These are phyloP conservation scores for Acanthamoeba quina DNA, from an alignment of 208 protist genomes.

Conservation along the genomic window DNA sequence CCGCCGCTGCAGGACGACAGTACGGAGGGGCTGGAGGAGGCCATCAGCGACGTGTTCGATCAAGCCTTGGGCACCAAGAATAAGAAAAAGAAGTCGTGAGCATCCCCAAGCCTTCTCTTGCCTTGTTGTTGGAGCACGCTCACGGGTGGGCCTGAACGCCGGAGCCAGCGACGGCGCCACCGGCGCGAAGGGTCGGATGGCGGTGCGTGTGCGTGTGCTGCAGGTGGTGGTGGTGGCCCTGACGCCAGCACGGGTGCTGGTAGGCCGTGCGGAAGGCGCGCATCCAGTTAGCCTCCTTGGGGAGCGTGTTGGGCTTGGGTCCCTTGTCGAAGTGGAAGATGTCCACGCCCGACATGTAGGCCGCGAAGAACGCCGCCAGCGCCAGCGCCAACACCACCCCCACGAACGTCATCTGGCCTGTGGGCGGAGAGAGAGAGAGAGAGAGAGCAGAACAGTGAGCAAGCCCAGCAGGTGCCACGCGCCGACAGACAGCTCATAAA, in stretches of 20 bases:
- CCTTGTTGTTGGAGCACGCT: not conserved
- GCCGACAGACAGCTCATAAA: too few relatives aligned
- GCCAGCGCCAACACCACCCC: not conserved
- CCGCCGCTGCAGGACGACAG: not conserved
- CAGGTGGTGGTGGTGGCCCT: not conserved
- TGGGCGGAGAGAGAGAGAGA: not conserved
- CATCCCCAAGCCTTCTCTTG: not conserved
- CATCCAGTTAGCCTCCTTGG: slow-evolving; percentile 23
- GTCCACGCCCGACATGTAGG: slow-evolving; percentile 45
- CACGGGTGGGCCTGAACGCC: not conserved
- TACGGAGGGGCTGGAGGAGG: not conserved
- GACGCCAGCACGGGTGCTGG: slow-evolving; percentile 39
- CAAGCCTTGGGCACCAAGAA: not conserved
- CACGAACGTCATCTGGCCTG: slow-evolving; percentile 49
- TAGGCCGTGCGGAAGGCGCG: slow-evolving; percentile 60
- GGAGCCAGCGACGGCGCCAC: not conserved
- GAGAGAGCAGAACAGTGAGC: not conserved
- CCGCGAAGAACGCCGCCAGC: slow-evolving; percentile 7
- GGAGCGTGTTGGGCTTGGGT: not conserved
- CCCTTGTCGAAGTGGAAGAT: slow-evolving; percentile 55
- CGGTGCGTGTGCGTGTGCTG: not conserved
- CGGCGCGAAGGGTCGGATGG: not conserved
- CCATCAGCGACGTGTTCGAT: not conserved
- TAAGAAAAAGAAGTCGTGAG: not conserved
- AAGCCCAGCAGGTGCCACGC: too few relatives aligned